A percentile compares a stretch with the other conserved stretches of the same genome.
phyloP scores from a whole-genome alignment of 148 eudicot genomes.

The Euryodendron excelsum region DNA sequence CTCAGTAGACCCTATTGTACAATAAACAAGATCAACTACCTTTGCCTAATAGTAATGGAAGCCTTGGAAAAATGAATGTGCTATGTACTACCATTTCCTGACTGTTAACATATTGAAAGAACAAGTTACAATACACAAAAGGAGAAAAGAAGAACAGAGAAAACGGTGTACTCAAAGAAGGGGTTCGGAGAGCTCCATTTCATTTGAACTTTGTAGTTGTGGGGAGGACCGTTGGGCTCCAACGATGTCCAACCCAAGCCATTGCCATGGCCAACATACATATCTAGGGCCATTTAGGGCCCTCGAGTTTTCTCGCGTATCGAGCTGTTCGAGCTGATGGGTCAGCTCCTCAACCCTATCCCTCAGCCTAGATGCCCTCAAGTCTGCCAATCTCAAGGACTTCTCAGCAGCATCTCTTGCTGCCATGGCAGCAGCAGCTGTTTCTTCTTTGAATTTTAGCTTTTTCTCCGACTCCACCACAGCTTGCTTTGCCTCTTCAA shows the following conservation, averaged over 20 bases:
- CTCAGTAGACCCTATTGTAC: not conserved
- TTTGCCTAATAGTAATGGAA: not conserved
- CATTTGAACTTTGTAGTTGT: constrained; percentile 56
- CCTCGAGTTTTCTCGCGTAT: constrained; percentile 40
- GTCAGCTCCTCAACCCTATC: constrained; percentile 87
- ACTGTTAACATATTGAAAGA: not conserved
- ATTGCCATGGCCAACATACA: constrained; percentile 96
- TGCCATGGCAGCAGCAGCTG: constrained; percentile 89
- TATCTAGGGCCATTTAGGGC: constrained; percentile 60
- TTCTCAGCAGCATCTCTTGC: constrained; percentile 98
- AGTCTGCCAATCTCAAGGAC: constrained; percentile 81
- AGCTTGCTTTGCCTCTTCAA: constrained; percentile 74
- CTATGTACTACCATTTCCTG: constrained; percentile 1
- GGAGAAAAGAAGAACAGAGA: constrained; percentile 6
- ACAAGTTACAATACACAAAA: not conserved
- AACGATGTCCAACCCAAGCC: constrained; percentile 87
- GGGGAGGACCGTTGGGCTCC: constrained; percentile 42
- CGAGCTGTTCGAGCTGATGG: constrained; percentile 72
- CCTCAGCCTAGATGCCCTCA: constrained; percentile 71
- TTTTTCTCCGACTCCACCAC: constrained; percentile 64
- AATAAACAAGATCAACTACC: not conserved
- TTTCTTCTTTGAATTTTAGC: constrained; percentile 89
- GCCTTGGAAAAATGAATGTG: not conserved
- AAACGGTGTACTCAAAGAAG: constrained; percentile 70
- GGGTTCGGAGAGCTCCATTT: constrained; percentile 98